Evolutionary conservation across 2,329 filamentous ascomycete species (phyloP).

Genomic region (Neopestalotiopsis clavispora): DNA sequence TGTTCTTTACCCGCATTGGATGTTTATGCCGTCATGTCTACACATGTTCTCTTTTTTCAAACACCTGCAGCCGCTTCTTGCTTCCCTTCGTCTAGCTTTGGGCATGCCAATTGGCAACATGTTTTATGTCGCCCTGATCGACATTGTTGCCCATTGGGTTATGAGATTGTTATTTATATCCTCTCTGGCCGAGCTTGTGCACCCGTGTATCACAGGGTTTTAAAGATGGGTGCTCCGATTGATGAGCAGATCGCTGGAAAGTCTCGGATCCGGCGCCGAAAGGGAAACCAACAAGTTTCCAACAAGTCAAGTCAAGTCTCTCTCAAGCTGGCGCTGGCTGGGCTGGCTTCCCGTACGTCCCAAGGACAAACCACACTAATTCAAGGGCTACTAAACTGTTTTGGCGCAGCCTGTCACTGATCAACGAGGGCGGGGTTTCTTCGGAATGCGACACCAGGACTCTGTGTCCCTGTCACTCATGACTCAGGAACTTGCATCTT

Average conservation of each 20-base stretch:
- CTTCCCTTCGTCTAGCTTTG: neutral
- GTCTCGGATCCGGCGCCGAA: constrained; percentile 13
- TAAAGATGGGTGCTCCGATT: neutral
- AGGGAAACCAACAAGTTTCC: neutral
- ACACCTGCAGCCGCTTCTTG: neutral
- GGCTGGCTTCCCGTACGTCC: too few species aligned
- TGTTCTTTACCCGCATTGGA: too few species aligned
- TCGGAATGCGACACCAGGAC: neutral
- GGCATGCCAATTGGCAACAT: neutral
- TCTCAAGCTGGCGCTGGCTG: too few species aligned
- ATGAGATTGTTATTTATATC: constrained; percentile 14
- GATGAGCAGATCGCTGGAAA: neutral
- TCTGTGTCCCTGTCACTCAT: neutral
- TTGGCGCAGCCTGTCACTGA: neutral
- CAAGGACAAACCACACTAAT: too few species aligned
- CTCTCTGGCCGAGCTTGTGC: neutral
- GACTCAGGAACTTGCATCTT: neutral
- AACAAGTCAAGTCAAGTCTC: too few species aligned
- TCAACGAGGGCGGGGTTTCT: neutral
- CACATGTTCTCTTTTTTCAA: neutral
- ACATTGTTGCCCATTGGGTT: neutral
- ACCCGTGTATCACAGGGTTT: neutral
- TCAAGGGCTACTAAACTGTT: too few species aligned
- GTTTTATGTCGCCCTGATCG: constrained; percentile 17
- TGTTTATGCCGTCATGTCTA: too few species aligned